Percentiles rank a stretch among this genome's conserved stretches.
Conservation (phyloP, 352 stramenopile genomes). For the Thalassiosira exigua region DNA sequence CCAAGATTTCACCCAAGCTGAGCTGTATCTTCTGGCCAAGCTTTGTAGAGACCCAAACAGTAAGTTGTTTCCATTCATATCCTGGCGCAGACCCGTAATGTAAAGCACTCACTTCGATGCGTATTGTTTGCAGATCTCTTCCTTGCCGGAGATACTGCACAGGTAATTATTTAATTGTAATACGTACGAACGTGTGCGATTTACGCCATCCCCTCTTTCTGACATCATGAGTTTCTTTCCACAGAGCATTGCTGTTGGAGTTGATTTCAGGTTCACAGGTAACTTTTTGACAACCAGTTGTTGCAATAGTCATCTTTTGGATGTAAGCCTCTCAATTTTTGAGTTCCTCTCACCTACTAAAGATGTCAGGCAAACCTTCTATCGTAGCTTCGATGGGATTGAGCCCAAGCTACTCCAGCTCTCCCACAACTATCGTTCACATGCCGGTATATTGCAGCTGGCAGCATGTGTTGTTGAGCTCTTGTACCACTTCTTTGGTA, state of each 20-base stretch:
- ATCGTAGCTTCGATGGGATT: conserved; percentile 41
- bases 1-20: conserved; percentile 61
- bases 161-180: no score
- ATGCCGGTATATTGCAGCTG: conserved; percentile 56
- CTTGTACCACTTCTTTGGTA: conserved; percentile 60
- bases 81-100: no score
- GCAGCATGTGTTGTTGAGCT: conserved; percentile 60
- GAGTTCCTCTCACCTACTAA: no score
- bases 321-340: no score
- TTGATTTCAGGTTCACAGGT: conserved; percentile 65
- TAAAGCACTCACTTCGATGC: no score
- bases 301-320: no score
- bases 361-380: conserved; percentile 54
- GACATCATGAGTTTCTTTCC: no score
- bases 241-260: conserved; percentile 59
- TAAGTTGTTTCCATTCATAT: no score
- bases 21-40: conserved; percentile 52
- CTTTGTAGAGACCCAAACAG: conserved; percentile 52
- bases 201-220: no score
- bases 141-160: conserved; percentile 52
- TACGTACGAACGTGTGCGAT: no score
- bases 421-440: conserved; percentile 66
- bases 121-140: no score
- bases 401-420: conserved; percentile 52
- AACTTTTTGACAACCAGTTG: no score